phyloP scores from a whole-genome alignment of 345 rosid species.

The Aethionema arabicum region DNA sequence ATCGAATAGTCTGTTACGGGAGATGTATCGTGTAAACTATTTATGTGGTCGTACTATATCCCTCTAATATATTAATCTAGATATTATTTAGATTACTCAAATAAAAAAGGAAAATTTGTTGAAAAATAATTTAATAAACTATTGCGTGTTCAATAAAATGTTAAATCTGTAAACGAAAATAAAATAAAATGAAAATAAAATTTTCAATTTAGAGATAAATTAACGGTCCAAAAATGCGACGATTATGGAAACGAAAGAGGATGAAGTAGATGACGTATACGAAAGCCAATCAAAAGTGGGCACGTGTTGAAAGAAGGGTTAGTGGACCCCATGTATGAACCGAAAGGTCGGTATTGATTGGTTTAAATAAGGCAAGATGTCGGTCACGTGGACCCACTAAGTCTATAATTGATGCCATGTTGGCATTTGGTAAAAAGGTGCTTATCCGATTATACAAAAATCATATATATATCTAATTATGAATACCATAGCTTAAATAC shows the following conservation, averaged over 20 bases:
- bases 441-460: neutral
- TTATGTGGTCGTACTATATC: slow-evolving; percentile 26
- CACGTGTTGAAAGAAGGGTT: neutral
- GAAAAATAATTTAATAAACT: no score
- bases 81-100: no score
- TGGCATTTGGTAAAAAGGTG: neutral
- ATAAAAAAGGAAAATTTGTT: no score
- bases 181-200: no score
- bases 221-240: slow-evolving; percentile 2
- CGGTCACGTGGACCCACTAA: slow-evolving; percentile 23
- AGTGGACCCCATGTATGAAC: neutral
- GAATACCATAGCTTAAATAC: no score
- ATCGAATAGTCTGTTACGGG: slow-evolving; percentile 11
- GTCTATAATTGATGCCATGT: slow-evolving; percentile 7
- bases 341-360: slow-evolving; percentile 17
- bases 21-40: slow-evolving; percentile 24
- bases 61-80: neutral
- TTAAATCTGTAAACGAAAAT: no score
- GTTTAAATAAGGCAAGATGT: slow-evolving; percentile 20
- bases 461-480: no score
- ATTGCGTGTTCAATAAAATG: no score
- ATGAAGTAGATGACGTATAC: neutral
- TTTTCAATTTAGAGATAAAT: no score
- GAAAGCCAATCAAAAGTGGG: neutral
- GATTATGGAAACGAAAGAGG: neutral